Evolutionary conservation across 2,329 filamentous ascomycete species (phyloP), one percentile per base, ranked within the genome.

Genomic region (Macrophomina tecta): DNA sequence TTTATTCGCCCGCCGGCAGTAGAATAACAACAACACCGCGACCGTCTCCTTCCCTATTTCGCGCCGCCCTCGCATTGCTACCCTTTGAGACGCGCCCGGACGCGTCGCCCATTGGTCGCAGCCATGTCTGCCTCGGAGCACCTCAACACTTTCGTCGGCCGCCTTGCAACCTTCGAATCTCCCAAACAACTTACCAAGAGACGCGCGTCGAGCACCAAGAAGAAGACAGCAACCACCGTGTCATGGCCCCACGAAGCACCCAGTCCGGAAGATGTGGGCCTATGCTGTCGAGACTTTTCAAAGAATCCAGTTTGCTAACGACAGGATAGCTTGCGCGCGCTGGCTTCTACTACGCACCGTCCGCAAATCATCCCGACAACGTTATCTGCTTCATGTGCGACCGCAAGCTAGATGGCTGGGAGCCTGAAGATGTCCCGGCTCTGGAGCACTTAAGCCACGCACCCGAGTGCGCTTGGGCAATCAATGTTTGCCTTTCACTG

Each of bases 321-420:
- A 46, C 12, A 56, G 40, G 49, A 52, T 75, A 97, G 91, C 89
- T 99, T 73, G 94, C 95, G 4, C 89, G 87, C 74, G 94, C 95
- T 66, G 95, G 95, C 45, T 97, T 99, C 81, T 95, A 90, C 81
- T 98, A 92, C 81, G 87, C 89, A 68, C 94, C 95, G 1, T 88
- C 87, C 14, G 84, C 87, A 62, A 85, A 87, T 55, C 91, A 89
- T 74, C 90, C 90, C 45, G 95, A 99, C 78, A 98, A 98, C 78
- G 92, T 92, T 56, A 87, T 88, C 71, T 99, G 95, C 78, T 98
- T 96, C 78, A 84, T 93, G 45, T 99, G 95, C 81, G 83, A 88
- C 69, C 91, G 92, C 76, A 88, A 90, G 65, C 85, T 99, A 12
- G 93, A 96, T 76, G 94, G 93, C 68, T 99, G 95, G 95, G 94